Evolutionary conservation across 2,329 filamentous ascomycete species (phyloP).

Genomic region (Onygena corvina): DNA sequence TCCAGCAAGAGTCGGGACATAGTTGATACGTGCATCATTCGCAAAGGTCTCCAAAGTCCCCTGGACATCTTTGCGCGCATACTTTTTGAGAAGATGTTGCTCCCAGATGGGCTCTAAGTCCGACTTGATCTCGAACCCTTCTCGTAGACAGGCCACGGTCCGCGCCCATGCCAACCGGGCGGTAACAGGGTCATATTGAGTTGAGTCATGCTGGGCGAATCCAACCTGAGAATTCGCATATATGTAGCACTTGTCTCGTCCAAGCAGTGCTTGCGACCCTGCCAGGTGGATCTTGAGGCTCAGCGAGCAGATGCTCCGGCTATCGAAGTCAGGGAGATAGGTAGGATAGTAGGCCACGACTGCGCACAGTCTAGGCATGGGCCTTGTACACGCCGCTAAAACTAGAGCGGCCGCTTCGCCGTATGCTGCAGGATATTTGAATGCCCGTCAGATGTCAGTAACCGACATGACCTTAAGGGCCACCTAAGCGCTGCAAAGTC

Average conservation of each 20-base stretch:
- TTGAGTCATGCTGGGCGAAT: conserved; percentile 59
- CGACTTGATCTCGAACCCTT: conserved; percentile 42
- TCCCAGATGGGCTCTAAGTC: conserved; percentile 26
- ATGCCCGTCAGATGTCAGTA: neutral
- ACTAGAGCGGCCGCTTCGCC: conserved; percentile 50
- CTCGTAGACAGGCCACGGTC: conserved; percentile 47
- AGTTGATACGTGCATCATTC: conserved; percentile 20
- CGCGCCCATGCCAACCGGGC: conserved; percentile 59
- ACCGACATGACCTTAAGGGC: neutral
- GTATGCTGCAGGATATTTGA: conserved; percentile 38
- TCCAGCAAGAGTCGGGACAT: conserved; percentile 27
- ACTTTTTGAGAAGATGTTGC: conserved; percentile 18
- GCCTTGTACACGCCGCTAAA: conserved; percentile 46
- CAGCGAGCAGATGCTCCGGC: conserved; percentile 23
- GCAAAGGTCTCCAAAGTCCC: conserved; percentile 24
- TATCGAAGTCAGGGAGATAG: conserved; percentile 41
- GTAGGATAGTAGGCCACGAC: conserved; percentile 54
- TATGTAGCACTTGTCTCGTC: conserved; percentile 39
- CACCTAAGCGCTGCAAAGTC: neutral
- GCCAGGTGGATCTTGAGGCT: conserved; percentile 45
- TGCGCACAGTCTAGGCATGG: conserved; percentile 46
- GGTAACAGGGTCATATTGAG: conserved; percentile 53
- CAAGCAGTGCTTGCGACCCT: conserved; percentile 30
- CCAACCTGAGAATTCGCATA: conserved; percentile 49
- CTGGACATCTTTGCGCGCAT: conserved; percentile 23